Base-by-base conservation (phyloP, 2,329 filamentous ascomycete species). In the Colletotrichum siamense region DNA sequence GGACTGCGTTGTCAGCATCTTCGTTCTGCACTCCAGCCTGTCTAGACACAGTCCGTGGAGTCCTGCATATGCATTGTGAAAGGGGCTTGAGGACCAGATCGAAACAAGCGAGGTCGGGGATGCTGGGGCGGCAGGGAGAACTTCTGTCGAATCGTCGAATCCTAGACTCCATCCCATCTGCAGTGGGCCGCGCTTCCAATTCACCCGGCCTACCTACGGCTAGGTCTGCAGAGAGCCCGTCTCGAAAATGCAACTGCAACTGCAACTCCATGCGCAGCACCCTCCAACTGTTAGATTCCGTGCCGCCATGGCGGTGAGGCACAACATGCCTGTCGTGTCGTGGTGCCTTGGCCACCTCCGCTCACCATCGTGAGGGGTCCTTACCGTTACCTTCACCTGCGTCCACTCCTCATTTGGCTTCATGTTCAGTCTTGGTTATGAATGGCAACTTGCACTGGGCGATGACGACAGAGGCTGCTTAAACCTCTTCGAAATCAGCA, bases 71-170 rank as follows among this genome's bases (percentile, higher is more conserved):
- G 74, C 74, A 69, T 74, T 64, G 28, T 36, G 28, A 76, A 73
- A 74, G 70, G 64, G 70, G 73, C 73, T 76, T 73, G 73, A 69
- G 59, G 26, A 28, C 73, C 55, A 61, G 70, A 69, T 76, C 70
- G 64, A 74, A 69, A 64, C 59, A 52, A 73, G 44, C 74, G 63
- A 73, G 73, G 26, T 49, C 73, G 59, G 71, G 65, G 28, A 74
- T 69, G 34, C 28, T 66, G 59, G 26, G 57, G 64, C 32, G n/a
- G 49, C 59, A 32, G 61, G 49, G 61, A 30, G 61, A 63, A 65
- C 70, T 32, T 74, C 66, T 59, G 28, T 74, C 64, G 52, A 57
- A 18, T 22, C 44, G n/a, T 52, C 44, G 44, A 52, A 22, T 52
- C 44, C 44, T 52, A 24, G 6, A 22, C 44, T 52, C 70, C 69